Evolutionary conservation across 2,329 filamentous ascomycete species (phyloP).

Genomic region (Paramyrothecium sp.): DNA sequence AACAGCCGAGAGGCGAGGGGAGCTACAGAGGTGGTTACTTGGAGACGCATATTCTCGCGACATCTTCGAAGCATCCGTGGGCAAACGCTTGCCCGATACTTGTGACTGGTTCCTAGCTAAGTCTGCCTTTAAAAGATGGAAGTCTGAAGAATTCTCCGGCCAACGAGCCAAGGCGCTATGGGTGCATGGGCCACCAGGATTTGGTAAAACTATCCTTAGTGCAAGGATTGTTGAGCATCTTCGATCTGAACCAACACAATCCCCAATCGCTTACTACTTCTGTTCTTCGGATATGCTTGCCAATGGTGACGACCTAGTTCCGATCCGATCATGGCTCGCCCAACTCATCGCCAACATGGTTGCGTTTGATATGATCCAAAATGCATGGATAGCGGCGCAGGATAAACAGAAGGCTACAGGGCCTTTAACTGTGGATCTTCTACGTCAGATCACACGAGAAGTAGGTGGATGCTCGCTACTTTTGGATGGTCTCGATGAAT

Average conservation of each 20-base stretch:
- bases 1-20: neutral
- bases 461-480: slow-evolving; percentile 16
- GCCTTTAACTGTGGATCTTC: slow-evolving; percentile 12
- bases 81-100: neutral
- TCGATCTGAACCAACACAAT: slow-evolving; percentile 5
- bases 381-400: slow-evolving; percentile 8
- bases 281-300: slow-evolving; percentile 22
- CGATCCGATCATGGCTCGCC: slow-evolving; percentile 26
- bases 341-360: slow-evolving; percentile 15
- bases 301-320: slow-evolving; percentile 18
- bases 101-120: neutral
- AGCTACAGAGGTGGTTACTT: neutral
- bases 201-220: slow-evolving; percentile 31
- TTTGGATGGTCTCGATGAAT: slow-evolving; percentile 29
- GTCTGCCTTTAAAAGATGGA: neutral
- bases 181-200: slow-evolving; percentile 26
- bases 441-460: slow-evolving; percentile 8
- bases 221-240: slow-evolving; percentile 22
- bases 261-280: slow-evolving; percentile 23
- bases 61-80: neutral
- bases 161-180: slow-evolving; percentile 20
- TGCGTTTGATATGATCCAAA: slow-evolving; percentile 12
- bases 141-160: neutral
- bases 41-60: neutral
- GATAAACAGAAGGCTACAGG: slow-evolving; percentile 10